Evolutionary conservation across 1,139 yeast species (phyloP), one percentile per base, ranked within the genome.

Genomic region (Pichia sp.): DNA sequence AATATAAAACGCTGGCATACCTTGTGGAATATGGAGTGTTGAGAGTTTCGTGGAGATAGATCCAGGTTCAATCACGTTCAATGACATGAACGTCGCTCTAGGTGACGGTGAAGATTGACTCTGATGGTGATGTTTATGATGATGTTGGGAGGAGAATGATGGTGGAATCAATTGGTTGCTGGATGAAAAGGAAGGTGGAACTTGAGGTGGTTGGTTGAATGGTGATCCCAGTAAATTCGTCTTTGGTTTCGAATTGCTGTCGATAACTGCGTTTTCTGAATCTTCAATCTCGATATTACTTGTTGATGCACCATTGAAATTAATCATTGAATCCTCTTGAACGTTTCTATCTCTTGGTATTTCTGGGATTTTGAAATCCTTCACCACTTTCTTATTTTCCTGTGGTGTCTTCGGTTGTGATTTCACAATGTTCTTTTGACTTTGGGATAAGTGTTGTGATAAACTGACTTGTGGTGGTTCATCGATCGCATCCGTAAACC

Each of bases 1-100:
- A 45, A 85, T 74, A 39, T 81, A 71, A 60, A 77, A 83, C 4
- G 84, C 81, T 42, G 76, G 79, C 14, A 73, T 72, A 15, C 86
- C 85, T 57, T 83, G 89, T 38, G 77, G 75, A 14, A 90, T 70
- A 48, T 72, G 70, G 9, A 90, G 74, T 3, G 79, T 34, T 21
- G 42, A 24, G 9, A 33, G 4, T 6, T 39, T 32, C 5, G 43
- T 17, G 6, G 24, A 18, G 11, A 34, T 21, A 2, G 27, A 19
- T 3, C 22, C 40, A 32, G 42, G 24, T 7, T 17, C 19, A 18
- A 27, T 30, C 4, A 19, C 6, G 8, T n/a, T 37, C 27, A 54
- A 34, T 15, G 55, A 44, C 34, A 54, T 34, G 27, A 53, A 54
- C 9, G 55, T 53, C 1, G 49, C 45, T 14, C 40, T 47, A 6